A percentile compares a stretch with the other conserved stretches of the same genome.
These are phyloP conservation scores for Discostella pseudostelligera DNA, from an alignment of 108 stramenopile genomes.

Conservation along the genomic window DNA sequence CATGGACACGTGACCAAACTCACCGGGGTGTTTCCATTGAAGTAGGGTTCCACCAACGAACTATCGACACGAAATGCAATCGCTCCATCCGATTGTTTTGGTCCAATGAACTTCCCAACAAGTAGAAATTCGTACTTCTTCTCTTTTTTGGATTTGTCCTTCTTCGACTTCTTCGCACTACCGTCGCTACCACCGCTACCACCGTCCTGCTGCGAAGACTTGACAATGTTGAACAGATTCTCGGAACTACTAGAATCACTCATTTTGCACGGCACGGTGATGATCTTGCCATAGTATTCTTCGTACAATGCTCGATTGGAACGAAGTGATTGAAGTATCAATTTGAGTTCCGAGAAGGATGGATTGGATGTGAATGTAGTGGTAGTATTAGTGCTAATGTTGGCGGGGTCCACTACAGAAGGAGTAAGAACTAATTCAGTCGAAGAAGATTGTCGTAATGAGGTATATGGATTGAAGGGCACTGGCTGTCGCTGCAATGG, in stretches of 20 bases:
- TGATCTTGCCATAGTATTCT: conserved; percentile 39
- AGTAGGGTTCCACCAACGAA: conserved; percentile 49
- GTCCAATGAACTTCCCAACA: conserved; percentile 29
- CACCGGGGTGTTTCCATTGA: conserved; percentile 35
- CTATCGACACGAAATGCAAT: conserved; percentile 49
- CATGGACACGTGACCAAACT: background rate
- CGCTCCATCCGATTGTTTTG: conserved; percentile 31
- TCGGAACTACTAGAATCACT: conserved; percentile 8
- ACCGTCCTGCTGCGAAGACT: background rate
- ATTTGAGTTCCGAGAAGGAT: conserved; percentile 44
- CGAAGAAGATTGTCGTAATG: conserved; percentile 18
- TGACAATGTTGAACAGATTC: conserved; percentile 40
- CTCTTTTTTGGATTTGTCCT: conserved; percentile 31
- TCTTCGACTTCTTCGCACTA: conserved; percentile 29
- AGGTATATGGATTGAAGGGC: conserved; percentile 33
- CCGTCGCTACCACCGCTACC: background rate
- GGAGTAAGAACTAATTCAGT: conserved; percentile 3
- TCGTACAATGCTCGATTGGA: conserved; percentile 47
- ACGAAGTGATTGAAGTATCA: conserved; percentile 19
- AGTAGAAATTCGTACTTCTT: conserved; percentile 41
- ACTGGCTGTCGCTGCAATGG: conserved; percentile 5
- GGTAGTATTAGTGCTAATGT: background rate
- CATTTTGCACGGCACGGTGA: conserved; percentile 45
- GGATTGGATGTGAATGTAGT: conserved; percentile 6
- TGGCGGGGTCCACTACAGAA: conserved; percentile 1